These are phyloP conservation scores for Saccharomycopsis selenospora DNA, from an alignment of 805 yeast genomes.

Conservation along the genomic window DNA sequence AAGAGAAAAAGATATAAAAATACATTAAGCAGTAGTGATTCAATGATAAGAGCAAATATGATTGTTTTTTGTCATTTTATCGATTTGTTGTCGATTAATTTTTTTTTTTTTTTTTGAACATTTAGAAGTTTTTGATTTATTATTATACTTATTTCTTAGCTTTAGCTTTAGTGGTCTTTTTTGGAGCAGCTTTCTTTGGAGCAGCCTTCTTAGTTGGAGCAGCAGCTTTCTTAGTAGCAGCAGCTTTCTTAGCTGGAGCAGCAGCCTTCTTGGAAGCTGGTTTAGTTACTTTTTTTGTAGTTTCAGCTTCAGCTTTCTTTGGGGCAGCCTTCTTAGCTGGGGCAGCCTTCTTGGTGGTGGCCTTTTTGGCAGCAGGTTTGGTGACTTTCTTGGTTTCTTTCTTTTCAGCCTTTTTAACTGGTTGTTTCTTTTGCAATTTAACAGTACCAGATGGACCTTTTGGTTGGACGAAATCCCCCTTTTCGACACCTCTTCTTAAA, in stretches of 20 bases:
- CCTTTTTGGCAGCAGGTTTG: conserved; percentile 27
- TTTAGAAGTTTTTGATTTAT: no score
- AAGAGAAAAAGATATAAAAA: no score
- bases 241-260: conserved; percentile 26
- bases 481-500: conserved; percentile 69
- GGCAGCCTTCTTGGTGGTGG: conserved; percentile 23
- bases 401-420: conserved; percentile 31
- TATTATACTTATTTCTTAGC: conserved; percentile 24
- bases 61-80: no score
- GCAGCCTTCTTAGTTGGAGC: conserved; percentile 29
- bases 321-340: conserved; percentile 26
- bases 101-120: no score
- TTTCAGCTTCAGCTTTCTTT: conserved; percentile 24
- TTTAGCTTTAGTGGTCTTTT: conserved; percentile 23
- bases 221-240: conserved; percentile 24
- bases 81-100: no score
- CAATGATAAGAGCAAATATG: no score
- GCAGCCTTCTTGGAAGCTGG: conserved; percentile 27
- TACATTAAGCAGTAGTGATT: no score
- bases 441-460: conserved; percentile 88
- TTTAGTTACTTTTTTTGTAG: conserved; percentile 13
- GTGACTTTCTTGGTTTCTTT: conserved; percentile 26
- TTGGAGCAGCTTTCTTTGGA: conserved; percentile 28
- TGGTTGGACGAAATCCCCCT: conserved; percentile 75
- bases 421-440: conserved; percentile 40